Conservation (phyloP, 75 land plant species). For the Azolla pinnata region DNA sequence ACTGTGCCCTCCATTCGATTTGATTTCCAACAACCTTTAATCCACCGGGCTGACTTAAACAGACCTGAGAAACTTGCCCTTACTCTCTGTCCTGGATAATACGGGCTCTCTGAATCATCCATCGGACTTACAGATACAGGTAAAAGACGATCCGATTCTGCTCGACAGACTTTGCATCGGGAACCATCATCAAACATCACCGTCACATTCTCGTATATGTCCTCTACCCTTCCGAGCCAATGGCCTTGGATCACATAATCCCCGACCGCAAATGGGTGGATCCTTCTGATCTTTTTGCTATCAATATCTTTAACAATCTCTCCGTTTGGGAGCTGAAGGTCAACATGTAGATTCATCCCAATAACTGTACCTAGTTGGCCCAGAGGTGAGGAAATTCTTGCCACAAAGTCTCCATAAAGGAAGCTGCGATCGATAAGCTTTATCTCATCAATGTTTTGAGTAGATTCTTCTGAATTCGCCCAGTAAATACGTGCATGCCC, state of each 20-base stretch:
- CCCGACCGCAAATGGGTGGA: conserved; percentile 57
- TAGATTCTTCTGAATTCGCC: conserved; percentile 54
- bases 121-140: conserved; percentile 38
- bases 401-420: conserved; percentile 82
- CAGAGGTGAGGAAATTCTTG: conserved; percentile 58
- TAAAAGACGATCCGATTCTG: conserved; percentile 63
- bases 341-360: conserved; percentile 57
- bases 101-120: conserved; percentile 64
- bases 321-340: conserved; percentile 47
- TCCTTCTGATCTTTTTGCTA: conserved; percentile 47
- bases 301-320: conserved; percentile 43
- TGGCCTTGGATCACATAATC: conserved; percentile 78
- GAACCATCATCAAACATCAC: conserved; percentile 93
- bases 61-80: conserved; percentile 56
- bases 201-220: conserved; percentile 81
- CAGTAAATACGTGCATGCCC: conserved; percentile 64
- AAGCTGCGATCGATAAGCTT: conserved; percentile 68
- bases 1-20: conserved; percentile 88
- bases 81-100: conserved; percentile 92
- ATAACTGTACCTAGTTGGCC: conserved; percentile 77
- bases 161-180: conserved; percentile 65
- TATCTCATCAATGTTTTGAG: conserved; percentile 38
- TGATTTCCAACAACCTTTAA: conserved; percentile 83
- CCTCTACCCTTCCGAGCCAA: conserved; percentile 97
- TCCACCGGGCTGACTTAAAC: conserved; percentile 72